These are phyloP conservation scores for Ceratobasidium sp. DNA, from an alignment of 1,284 basidiomycete species.

Conservation along the genomic window DNA sequence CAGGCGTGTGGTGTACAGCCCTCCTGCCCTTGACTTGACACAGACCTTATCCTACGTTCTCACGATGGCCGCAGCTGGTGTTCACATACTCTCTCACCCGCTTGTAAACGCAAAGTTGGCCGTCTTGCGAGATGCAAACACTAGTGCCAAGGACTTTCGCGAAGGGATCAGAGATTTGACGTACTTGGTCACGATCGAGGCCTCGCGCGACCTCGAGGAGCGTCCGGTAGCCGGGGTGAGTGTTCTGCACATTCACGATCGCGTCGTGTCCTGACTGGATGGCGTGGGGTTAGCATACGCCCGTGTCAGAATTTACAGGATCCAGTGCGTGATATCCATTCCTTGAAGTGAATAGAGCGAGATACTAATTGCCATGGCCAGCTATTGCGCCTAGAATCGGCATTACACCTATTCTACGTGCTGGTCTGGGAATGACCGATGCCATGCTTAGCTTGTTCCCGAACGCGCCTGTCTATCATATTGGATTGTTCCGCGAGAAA, in stretches of 20 bases:
- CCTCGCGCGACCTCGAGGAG: conserved; percentile 68
- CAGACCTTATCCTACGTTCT: not conserved
- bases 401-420: conserved; percentile 88
- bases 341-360: not conserved
- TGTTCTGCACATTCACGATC: not conserved
- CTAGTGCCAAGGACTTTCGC: conserved; percentile 77
- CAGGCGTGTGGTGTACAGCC: conserved; percentile 9
- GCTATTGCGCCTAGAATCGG: conserved; percentile 78
- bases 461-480: conserved; percentile 87
- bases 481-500: conserved; percentile 91
- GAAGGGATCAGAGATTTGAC: conserved; percentile 77
- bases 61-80: conserved; percentile 44
- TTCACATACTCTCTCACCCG: conserved; percentile 73
- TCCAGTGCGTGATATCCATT: conserved; percentile 6
- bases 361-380: conserved; percentile 43
- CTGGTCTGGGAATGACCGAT: conserved; percentile 94
- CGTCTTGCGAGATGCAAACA: conserved; percentile 68
- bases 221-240: conserved; percentile 66
- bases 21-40: not conserved
- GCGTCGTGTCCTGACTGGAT: not conserved
- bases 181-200: conserved; percentile 76
- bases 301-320: conserved; percentile 71
- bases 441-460: conserved; percentile 83
- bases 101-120: conserved; percentile 75
- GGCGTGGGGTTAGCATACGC: conserved; percentile 55